Evolutionary conservation across 192 early-diverging fungal genomes (phyloP), one percentile per base, ranked within the genome.

Genomic region (Coemansia sp.): DNA sequence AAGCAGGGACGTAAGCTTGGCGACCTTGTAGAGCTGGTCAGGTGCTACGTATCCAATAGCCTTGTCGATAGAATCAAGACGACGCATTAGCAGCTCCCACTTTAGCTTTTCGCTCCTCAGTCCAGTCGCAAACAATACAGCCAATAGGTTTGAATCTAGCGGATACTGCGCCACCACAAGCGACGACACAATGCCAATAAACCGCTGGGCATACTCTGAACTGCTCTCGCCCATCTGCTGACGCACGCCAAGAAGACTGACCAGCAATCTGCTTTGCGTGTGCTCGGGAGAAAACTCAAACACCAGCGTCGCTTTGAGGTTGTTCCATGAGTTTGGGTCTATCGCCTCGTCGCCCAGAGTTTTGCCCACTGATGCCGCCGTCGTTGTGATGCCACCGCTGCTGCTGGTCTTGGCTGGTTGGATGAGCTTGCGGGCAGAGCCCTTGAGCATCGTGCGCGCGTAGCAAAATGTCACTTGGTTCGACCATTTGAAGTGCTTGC

Each of bases 401-500:
- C 40, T 37, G 34, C 42, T 34, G 50, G 12, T 37, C 15, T 54
- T 67, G 10, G 37, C 14, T 0, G 43, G 14, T 33, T 68, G 75
- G 0, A 72, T 53, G n/a, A 59, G 60, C 33, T 72, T 71, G 53
- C 75, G 69, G 8, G 75, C 75, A 3, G 60, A 26, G 41, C 75
- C 75, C 53, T 78, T 78, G 36, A 78, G 64, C 75, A 78, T 78
- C 15, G 75, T 78, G 29, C 75, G 75, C 1, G 75, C 75, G 43
- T 78, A 78, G 58, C 75, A 78, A 40, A 60, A 78, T 9, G 75
- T 53, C 22, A 78, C 65, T 19, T 78, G 75, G 69, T 63, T 72
- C 3, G 75, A 78, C 75, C 75, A 78, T 60, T 78, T 78, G 54
- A 78, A 78, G 56, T 78, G 68, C 62, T 72, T 78, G 59, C 75